Evolutionary conservation across 192 early-diverging fungal species (phyloP).

Genomic region (Backusella macrospora): DNA sequence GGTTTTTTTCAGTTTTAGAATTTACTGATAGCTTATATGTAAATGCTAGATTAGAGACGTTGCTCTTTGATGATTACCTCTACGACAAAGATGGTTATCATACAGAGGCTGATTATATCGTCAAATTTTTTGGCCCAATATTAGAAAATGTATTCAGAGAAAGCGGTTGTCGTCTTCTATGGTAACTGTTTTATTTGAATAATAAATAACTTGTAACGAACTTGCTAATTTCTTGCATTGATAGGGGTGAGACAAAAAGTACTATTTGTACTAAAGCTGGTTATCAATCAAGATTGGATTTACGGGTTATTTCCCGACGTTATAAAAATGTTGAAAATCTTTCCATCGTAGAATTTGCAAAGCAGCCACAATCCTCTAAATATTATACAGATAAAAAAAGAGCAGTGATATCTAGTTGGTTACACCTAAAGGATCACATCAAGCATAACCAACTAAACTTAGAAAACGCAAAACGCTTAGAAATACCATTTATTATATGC

Average conservation of each 20-base stretch:
- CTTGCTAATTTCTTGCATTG: background rate
- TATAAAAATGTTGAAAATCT: too few species aligned
- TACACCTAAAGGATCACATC: background rate
- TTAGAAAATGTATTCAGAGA: too few species aligned
- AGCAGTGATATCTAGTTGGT: background rate
- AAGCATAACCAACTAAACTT: background rate
- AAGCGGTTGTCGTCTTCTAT: too few species aligned
- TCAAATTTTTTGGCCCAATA: too few species aligned
- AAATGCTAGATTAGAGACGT: too few species aligned
- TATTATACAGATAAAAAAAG: background rate
- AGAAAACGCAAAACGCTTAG: background rate
- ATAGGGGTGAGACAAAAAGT: background rate
- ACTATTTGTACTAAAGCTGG: background rate
- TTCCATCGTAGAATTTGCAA: too few species aligned
- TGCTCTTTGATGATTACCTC: too few species aligned
- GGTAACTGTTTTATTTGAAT: conserved; percentile 6
- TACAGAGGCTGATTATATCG: too few species aligned
- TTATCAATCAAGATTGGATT: background rate
- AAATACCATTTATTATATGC: background rate
- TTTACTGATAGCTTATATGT: too few species aligned
- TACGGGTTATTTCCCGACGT: too few species aligned
- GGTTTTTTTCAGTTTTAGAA: too few species aligned
- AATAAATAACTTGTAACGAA: background rate
- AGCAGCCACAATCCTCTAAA: background rate
- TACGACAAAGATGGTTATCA: too few species aligned